Evolutionary conservation across 2,329 filamentous ascomycete genomes (phyloP).

Genomic region (Hyphodiscus sp.): DNA sequence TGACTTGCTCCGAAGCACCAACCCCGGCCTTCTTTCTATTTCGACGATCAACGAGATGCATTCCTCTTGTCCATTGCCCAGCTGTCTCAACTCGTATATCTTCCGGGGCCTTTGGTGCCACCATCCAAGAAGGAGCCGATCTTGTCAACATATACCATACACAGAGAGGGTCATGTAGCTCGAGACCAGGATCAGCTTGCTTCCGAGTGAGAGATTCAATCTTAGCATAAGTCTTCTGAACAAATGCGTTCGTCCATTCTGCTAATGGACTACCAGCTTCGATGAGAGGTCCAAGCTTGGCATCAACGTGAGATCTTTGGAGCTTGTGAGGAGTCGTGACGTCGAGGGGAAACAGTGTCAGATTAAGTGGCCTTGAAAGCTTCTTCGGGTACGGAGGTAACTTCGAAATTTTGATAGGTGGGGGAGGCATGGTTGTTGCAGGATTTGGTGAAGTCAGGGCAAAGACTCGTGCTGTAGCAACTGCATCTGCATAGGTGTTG

Average conservation of each 20-base stretch:
- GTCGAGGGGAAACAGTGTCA: constrained; percentile 71
- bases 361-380: constrained; percentile 56
- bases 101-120: constrained; percentile 51
- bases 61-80: constrained; percentile 91
- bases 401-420: constrained; percentile 43
- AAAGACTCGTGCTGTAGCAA: constrained; percentile 70
- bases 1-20: constrained; percentile 27
- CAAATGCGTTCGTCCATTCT: constrained; percentile 65
- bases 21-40: constrained; percentile 45
- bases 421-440: constrained; percentile 70
- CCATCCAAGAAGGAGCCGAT: constrained; percentile 51
- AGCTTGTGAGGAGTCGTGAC: constrained; percentile 68
- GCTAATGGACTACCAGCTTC: constrained; percentile 64
- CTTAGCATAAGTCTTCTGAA: constrained; percentile 63
- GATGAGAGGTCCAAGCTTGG: constrained; percentile 47
- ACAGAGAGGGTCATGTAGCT: constrained; percentile 69
- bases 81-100: constrained; percentile 85
- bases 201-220: constrained; percentile 57
- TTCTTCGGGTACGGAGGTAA: constrained; percentile 57
- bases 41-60: constrained; percentile 78
- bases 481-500: constrained; percentile 85
- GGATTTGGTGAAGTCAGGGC: constrained; percentile 71
- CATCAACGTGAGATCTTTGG: constrained; percentile 51
- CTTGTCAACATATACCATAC: constrained; percentile 70
- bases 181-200: constrained; percentile 53